Evolutionary conservation across 495 filamentous ascomycete genomes (phyloP), one percentile per base, ranked within the genome.

Genomic region (Daldinia grandis): DNA sequence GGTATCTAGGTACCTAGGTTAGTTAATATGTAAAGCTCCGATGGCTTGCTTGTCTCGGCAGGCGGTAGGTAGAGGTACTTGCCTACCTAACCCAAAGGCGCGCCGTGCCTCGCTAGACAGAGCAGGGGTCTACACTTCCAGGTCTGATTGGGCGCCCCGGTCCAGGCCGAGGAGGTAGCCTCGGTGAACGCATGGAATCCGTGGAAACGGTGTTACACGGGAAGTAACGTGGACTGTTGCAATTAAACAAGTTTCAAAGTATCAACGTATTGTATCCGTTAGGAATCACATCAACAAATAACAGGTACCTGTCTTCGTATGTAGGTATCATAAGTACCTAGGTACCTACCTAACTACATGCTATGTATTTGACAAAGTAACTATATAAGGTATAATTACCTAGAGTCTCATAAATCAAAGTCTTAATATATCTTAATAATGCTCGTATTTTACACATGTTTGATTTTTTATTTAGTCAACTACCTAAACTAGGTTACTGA

Each of bases 31-130:
- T n/a, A 35, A 14, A 35, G 25, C 33, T 35, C 38, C 38, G 19
- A 28, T 25, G 44, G 38, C n/a, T 40, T 40, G 38, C 38, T 17
- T 61, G 40, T 62, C 44, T 53, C 59, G 44, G 59, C 40, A 62
- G 31, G 33, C 19, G 19, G 30, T 35, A 12, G 33, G 33, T 4
- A n/a, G n/a, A n/a, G 25, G 25, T 27, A 4, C 2, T 28, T 50
- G 37, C n/a, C 30, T 51, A 62, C 57, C 21, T 44, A 56, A 57
- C 54, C 31, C 19, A 21, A 37, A 35, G 5, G 25, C 24, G 14
- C n/a, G 53, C 53, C 37, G 24, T n/a, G 37, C 6, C 38, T 17
- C 42, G 17, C 42, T 9, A 24, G 42, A 24, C 19, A 47, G 35
- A 15, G 15, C 38, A 44, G 9, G 38, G 58, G 59, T 9, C 19